A percentile compares a stretch with the other conserved stretches of the same genome.
Conservation (phyloP, 306 rosid species). For the Pterocarpus macrocarpus region DNA sequence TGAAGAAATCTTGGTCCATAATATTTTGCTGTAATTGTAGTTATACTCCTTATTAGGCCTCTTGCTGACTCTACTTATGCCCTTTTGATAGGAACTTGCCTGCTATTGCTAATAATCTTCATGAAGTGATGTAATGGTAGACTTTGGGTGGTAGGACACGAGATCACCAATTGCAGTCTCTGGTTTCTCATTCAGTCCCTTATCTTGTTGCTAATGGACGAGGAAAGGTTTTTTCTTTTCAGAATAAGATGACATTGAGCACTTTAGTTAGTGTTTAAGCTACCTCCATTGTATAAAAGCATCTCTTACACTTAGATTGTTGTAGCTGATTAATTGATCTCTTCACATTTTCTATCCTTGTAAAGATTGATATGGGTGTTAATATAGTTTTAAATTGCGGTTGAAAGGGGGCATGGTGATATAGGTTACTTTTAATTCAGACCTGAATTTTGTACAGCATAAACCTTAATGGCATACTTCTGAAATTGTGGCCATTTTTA, state of each 20-base stretch:
- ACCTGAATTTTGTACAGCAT: conserved; percentile 34
- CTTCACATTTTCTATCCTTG: conserved; percentile 26
- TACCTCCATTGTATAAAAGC: conserved; percentile 49
- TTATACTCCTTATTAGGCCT: neutral
- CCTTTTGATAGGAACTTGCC: conserved; percentile 48
- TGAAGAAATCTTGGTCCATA: conserved; percentile 18
- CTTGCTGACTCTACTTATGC: conserved; percentile 35
- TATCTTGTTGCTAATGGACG: conserved; percentile 41
- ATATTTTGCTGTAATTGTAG: neutral
- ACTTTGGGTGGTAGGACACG: conserved; percentile 28
- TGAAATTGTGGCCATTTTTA: neutral
- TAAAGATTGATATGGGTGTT: conserved; percentile 40
- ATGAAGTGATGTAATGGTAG: conserved; percentile 36
- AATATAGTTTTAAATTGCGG: conserved; percentile 13
- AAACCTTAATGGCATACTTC: conserved; percentile 31
- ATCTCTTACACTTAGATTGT: conserved; percentile 41
- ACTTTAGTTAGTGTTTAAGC: conserved; percentile 37
- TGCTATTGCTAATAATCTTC: conserved; percentile 35
- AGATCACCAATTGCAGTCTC: conserved; percentile 31
- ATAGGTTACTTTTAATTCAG: conserved; percentile 20
- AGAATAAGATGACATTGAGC: conserved; percentile 40
- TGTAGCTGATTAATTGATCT: conserved; percentile 46
- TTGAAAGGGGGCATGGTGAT: conserved; percentile 7
- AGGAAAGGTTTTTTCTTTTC: conserved; percentile 31
- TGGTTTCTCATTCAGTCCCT: conserved; percentile 37